phyloP scores from a whole-genome alignment of 495 filamentous ascomycete genomes.

The Evernia prunastri region DNA sequence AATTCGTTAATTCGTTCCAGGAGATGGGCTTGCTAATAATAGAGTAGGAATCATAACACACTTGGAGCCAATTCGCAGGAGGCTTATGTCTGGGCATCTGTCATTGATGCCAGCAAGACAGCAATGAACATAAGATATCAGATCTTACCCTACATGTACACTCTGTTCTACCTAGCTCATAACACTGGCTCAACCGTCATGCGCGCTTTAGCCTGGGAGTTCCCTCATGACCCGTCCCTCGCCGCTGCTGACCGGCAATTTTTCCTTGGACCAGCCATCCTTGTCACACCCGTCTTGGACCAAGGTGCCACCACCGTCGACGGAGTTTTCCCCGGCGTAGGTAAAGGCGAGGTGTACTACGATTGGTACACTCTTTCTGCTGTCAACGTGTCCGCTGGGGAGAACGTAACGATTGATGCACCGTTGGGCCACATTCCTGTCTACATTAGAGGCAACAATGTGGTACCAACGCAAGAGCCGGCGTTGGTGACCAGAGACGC shows the following conservation, averaged over 20 bases:
- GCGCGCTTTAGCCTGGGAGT: constrained; percentile 79
- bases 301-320: constrained; percentile 58
- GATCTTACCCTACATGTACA: constrained; percentile 78
- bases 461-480: constrained; percentile 66
- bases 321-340: constrained; percentile 73
- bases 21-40: neutral
- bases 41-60: constrained; percentile 62
- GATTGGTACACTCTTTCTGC: constrained; percentile 68
- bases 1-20: neutral
- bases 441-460: constrained; percentile 61
- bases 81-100: constrained; percentile 66
- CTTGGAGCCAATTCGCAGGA: constrained; percentile 61
- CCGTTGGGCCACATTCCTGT: constrained; percentile 76
- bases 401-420: constrained; percentile 67
- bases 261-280: constrained; percentile 61
- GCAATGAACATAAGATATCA: constrained; percentile 72
- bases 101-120: constrained; percentile 55
- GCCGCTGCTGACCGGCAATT: constrained; percentile 67
- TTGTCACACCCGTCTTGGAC: constrained; percentile 67
- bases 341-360: constrained; percentile 62
- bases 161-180: constrained; percentile 65
- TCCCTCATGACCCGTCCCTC: constrained; percentile 66
- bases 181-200: constrained; percentile 66
- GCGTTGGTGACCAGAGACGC: constrained; percentile 62
- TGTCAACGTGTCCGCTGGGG: constrained; percentile 47